Percentiles rank a stretch among this genome's conserved stretches.
These are phyloP conservation scores for Pseudozyma tsukubaensis DNA, from an alignment of 1,284 basidiomycete genomes.

Conservation along the genomic window DNA sequence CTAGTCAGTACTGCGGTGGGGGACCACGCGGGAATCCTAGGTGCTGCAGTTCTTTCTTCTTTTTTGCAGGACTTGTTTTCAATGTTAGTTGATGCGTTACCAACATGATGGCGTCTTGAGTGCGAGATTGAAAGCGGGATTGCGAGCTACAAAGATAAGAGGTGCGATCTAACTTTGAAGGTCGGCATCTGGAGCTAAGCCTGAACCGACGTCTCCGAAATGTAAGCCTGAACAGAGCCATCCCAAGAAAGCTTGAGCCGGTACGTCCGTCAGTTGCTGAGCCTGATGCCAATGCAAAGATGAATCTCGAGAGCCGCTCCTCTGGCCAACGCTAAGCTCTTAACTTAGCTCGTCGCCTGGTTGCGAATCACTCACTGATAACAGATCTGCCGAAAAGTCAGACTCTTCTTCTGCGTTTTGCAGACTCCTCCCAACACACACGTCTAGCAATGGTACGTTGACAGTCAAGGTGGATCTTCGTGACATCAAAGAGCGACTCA, in stretches of 20 bases:
- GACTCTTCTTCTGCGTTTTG: too few species aligned
- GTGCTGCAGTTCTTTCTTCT: conserved; percentile 50
- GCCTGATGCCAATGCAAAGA: not conserved
- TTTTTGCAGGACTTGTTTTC: not conserved
- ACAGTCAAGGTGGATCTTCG: too few species aligned
- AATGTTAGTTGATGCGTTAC: not conserved
- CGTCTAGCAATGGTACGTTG: too few species aligned
- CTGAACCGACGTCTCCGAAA: conserved; percentile 6
- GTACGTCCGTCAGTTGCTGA: not conserved
- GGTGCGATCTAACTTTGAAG: too few species aligned
- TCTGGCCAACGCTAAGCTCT: not conserved
- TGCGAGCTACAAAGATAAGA: not conserved
- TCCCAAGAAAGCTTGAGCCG: not conserved
- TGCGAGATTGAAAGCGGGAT: not conserved
- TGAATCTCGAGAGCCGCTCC: not conserved
- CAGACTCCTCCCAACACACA: too few species aligned
- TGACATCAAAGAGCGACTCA: not conserved
- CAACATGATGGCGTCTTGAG: not conserved
- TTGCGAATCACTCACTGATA: not conserved
- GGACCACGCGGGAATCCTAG: conserved; percentile 85
- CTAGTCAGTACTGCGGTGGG: conserved; percentile 85
- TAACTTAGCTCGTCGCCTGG: not conserved
- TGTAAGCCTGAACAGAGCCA: not conserved
- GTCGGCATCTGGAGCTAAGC: not conserved
- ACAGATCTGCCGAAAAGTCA: too few species aligned